Evolutionary conservation across 2,329 filamentous ascomycete genomes (phyloP).

Genomic region (Trichoderma sp.): DNA sequence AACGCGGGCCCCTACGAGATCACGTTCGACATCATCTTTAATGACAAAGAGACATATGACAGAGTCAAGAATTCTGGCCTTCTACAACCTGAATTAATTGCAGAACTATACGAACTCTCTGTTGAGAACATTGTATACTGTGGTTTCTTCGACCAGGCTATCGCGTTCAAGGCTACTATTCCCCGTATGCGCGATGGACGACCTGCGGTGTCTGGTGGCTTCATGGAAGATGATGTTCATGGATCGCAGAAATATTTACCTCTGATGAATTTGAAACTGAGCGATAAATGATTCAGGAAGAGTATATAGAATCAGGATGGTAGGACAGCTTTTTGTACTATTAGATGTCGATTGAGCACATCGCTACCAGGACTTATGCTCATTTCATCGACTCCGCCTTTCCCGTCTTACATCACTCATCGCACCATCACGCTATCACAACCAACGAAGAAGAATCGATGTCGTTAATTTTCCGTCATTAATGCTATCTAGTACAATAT

Average conservation of each 20-base stretch:
- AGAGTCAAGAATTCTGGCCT: not conserved
- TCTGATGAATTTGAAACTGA: not conserved
- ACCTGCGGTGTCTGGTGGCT: not conserved
- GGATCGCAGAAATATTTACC: not conserved
- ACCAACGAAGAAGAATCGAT: no score
- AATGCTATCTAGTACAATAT: no score
- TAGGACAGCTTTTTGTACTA: no score
- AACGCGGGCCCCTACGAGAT: not conserved
- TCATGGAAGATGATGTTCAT: not conserved
- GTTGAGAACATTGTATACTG: not conserved
- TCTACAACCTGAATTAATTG: not conserved
- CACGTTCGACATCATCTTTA: not conserved
- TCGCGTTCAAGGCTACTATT: not conserved
- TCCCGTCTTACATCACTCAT: no score
- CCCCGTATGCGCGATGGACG: not conserved
- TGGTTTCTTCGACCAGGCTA: not conserved
- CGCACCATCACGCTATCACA: no score
- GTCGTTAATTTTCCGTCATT: no score
- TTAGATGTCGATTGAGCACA: no score
- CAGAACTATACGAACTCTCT: not conserved
- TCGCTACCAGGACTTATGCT: accelerated
- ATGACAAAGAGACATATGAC: not conserved
- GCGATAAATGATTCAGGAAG: not conserved
- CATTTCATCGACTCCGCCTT: no score
- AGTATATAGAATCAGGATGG: accelerated